Base-by-base conservation (phyloP, 1,139 yeast species). In the Meyerozyma guilliermondii region DNA sequence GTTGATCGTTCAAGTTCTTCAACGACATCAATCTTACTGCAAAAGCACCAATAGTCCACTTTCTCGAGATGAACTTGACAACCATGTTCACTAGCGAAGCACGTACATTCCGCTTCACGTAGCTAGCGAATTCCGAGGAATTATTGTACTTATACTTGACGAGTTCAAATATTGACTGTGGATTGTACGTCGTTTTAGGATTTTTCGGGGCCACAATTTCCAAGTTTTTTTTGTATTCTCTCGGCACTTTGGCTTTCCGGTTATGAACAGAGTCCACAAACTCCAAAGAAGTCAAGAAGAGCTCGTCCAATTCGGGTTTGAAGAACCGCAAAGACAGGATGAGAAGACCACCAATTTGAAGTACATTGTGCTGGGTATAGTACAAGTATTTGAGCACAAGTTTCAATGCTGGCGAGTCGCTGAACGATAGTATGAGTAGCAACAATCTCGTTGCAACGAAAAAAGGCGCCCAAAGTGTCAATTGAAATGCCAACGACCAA, bases 1-100 rank as follows among this genome's bases (percentile, higher is more conserved):
- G 63, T 27, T 68, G 69, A 33, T 61, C 65, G 50, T 73, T 62
- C 47, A 78, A 66, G 9, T 66, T 64, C 44, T 64, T 67, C 50
- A 77, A 76, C 1, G 80, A 63, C 7, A 67, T 57, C 0, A 65
- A 49, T 1, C 79, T 74, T 18, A 76, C 53, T 1, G 72, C 60
- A 7, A 73, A 43, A 3, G 63, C 52, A 3, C 82, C 80, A 17
- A 33, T 14, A 1, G 24, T 17, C 24, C 24, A 35, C 11, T 17
- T 16, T 33, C 14, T 33, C 10, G 24, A 33, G 11, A 33, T 13
- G 36, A 18, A 18, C 4, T 9, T n/a, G 24, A 33, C 24, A 13
- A 23, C 26, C n/a, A 20, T n/a, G 16, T 33, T 33, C 10, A 20
- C 24, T 6, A 33, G 16, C 10, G 23, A 11, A 10, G 36, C 20